A percentile compares a stretch with the other conserved stretches of the same genome.
Conservation (phyloP, 805 yeast species). For the Lipomyces starkeyi region DNA sequence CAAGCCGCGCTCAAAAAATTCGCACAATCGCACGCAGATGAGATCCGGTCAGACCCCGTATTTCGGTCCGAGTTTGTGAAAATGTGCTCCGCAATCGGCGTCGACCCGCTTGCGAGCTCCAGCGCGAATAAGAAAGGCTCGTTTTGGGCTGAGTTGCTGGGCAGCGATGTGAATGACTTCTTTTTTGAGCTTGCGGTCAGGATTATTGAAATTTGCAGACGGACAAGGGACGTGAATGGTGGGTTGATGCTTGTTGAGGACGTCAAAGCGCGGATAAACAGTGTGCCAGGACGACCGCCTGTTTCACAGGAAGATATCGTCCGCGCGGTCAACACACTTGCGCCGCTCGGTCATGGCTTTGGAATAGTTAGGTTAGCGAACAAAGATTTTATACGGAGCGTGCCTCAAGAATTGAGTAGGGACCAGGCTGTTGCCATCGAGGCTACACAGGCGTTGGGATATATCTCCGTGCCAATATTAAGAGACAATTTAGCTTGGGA, state of each 20-base stretch:
- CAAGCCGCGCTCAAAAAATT: constrained; percentile 78
- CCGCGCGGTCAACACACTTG: constrained; percentile 59
- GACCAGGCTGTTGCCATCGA: constrained; percentile 78
- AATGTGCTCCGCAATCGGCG: constrained; percentile 80
- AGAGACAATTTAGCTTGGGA: constrained; percentile 82
- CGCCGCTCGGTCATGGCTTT: constrained; percentile 71
- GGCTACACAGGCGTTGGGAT: constrained; percentile 79
- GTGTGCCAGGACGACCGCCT: constrained; percentile 10
- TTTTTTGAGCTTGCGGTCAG: constrained; percentile 72
- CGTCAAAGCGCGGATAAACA: constrained; percentile 47
- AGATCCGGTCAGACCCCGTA: constrained; percentile 66
- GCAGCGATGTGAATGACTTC: constrained; percentile 56
- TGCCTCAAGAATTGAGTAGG: constrained; percentile 64
- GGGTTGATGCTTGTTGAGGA: constrained; percentile 74
- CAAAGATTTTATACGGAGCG: constrained; percentile 63
- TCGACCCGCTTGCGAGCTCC: constrained; percentile 68
- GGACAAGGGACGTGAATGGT: constrained; percentile 75
- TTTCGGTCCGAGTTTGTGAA: constrained; percentile 74
- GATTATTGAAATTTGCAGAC: constrained; percentile 75
- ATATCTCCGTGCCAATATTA: constrained; percentile 65
- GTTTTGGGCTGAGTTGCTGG: constrained; percentile 47
- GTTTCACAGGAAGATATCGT: constrained; percentile 59
- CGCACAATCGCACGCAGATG: constrained; percentile 72
- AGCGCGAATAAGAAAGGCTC: constrained; percentile 43
- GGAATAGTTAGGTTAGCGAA: constrained; percentile 62